Evolutionary conservation across 768 basidiomycete species (phyloP), one percentile per base, ranked within the genome.

Genomic region (Rickenella mellea): DNA sequence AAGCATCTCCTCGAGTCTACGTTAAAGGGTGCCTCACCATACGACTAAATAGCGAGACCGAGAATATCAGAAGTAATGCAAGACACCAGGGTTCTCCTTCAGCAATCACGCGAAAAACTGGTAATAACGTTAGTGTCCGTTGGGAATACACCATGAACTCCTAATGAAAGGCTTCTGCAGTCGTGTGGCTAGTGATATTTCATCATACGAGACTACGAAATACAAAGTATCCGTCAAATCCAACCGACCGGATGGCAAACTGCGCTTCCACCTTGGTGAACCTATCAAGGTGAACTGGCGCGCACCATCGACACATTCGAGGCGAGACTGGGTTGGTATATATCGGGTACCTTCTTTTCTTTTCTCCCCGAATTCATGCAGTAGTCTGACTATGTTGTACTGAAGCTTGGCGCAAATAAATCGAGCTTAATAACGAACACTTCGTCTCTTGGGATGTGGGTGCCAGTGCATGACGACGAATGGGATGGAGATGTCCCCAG

Each of bases 261-360:
- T 68, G 20, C 73, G 76, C 4, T 98, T 84, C 73, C 84, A 89
- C 57, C 76, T 97, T 37, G 96, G 96, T 26, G 89, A 98, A 58
- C 80, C 86, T 1, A 91, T 99, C 51, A 70, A 61, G 2, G 71
- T 99, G 35, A 73, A 74, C 36, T 98, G 93, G 93, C 76, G 79
- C 49, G 93, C 88, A 1, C 93, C 94, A 1, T 62, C 67, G 27
- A 73, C 77, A 41, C 94, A 97, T 56, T 93, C 92, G 10, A 73
- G 87, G 10, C 78, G 80, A 51, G 96, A 99, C 58, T 98, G 96
- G 96, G 85, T 99, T 53, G 96, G 93, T 11, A 76, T 97, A 20
- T 91, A 91, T 56, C 72, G 83, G 57, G 87, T 87, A 51, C 29
- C 67, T 55, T 36, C 39, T 37, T 2, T 30, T 28, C n/a, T 39